Conservation (phyloP, 2,329 filamentous ascomycete species). For the Aureobasidium sp. region DNA sequence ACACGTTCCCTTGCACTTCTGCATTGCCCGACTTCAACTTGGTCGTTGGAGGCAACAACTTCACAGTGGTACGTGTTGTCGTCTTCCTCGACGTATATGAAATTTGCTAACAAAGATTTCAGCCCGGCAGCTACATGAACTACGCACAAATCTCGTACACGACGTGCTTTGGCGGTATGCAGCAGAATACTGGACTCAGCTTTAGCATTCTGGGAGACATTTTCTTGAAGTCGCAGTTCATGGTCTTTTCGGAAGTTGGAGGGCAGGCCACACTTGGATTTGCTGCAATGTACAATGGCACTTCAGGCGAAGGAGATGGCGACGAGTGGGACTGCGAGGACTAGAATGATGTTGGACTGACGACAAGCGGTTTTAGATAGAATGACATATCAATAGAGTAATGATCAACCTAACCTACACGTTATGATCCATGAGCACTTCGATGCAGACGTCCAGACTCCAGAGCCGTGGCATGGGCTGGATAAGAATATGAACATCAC, state of each 20-base stretch:
- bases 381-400: constrained; percentile 7
- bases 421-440: neutral
- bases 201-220: constrained; percentile 64
- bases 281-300: constrained; percentile 10
- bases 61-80: constrained; percentile 13
- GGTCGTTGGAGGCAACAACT: constrained; percentile 42
- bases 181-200: constrained; percentile 45
- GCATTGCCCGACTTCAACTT: constrained; percentile 36
- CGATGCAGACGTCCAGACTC: neutral
- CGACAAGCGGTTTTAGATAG: neutral
- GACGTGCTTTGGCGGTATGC: constrained; percentile 58
- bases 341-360: neutral
- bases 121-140: constrained; percentile 33
- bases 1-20: constrained; percentile 33
- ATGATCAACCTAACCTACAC: neutral
- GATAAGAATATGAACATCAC: no score
- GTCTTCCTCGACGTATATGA: neutral
- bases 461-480: neutral
- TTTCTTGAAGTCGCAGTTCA: constrained; percentile 67
- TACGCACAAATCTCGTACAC: constrained; percentile 43
- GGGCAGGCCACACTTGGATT: constrained; percentile 13
- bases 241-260: constrained; percentile 47
- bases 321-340: constrained; percentile 9
- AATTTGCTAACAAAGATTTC: neutral
- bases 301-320: constrained; percentile 22